Evolutionary conservation across 73 alveolate species (phyloP).

Genomic region (Breviolum minutum): DNA sequence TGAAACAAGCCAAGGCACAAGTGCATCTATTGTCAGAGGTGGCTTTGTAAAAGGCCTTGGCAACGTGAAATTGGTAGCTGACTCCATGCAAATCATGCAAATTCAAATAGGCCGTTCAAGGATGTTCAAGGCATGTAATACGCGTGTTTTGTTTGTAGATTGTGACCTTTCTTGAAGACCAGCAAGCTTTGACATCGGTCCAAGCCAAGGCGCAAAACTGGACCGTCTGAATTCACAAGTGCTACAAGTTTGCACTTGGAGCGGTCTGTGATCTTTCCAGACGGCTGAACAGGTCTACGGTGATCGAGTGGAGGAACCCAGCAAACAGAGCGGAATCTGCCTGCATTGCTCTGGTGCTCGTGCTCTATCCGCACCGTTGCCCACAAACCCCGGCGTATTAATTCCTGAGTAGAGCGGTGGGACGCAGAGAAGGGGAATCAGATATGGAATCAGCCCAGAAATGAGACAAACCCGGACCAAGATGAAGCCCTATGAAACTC

Average conservation of each 20-base stretch:
- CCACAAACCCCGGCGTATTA: slow-evolving; percentile 66
- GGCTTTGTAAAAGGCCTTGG: slow-evolving; percentile 12
- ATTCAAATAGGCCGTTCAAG: neutral
- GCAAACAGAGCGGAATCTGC: slow-evolving; percentile 80
- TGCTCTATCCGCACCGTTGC: slow-evolving; percentile 84
- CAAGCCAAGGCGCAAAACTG: slow-evolving; percentile 18
- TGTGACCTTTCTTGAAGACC: neutral
- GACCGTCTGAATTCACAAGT: neutral
- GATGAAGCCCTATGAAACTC: too few relatives aligned
- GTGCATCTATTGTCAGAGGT: neutral
- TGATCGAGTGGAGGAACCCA: slow-evolving; percentile 89
- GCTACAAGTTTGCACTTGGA: slow-evolving; percentile 20
- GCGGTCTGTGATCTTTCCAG: too few relatives aligned
- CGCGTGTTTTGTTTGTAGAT: neutral
- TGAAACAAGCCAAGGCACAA: neutral
- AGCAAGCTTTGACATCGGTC: too few relatives aligned
- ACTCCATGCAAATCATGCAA: neutral
- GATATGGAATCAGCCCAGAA: neutral
- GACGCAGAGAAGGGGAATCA: neutral
- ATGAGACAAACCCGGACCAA: neutral
- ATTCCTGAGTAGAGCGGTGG: slow-evolving; percentile 1
- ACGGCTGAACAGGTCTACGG: slow-evolving; percentile 19
- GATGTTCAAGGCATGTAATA: neutral
- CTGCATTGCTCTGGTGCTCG: slow-evolving; percentile 94
- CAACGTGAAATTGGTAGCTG: neutral